These are phyloP conservation scores for Chrysosphaeria jannelii DNA, from an alignment of 2,329 filamentous ascomycete genomes.

Conservation along the genomic window DNA sequence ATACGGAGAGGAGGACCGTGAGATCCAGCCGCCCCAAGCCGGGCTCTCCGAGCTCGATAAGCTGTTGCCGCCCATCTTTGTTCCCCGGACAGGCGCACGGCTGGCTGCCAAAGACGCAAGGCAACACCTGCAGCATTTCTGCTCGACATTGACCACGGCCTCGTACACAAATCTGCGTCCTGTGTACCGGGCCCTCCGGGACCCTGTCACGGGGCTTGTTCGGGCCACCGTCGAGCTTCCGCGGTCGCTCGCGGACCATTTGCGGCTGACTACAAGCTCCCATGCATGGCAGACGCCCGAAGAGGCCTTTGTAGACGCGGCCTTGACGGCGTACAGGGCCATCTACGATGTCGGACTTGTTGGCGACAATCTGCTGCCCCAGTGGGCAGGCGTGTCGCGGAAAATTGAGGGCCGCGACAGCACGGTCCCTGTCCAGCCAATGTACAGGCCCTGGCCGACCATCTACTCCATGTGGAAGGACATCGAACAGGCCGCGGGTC, in stretches of 20 bases:
- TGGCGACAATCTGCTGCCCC: slow-evolving; percentile 49
- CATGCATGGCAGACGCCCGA: slow-evolving; percentile 37
- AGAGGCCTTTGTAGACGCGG: slow-evolving; percentile 50
- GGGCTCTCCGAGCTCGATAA: slow-evolving; percentile 10
- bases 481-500: background rate
- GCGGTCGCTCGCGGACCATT: slow-evolving; percentile 27
- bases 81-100: slow-evolving; percentile 20
- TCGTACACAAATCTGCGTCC: no score
- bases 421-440: slow-evolving; percentile 9
- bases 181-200: background rate
- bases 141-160: slow-evolving; percentile 23
- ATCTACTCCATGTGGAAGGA: slow-evolving; percentile 14
- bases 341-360: slow-evolving; percentile 43
- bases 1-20: slow-evolving; percentile 33
- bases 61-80: slow-evolving; percentile 3
- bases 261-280: slow-evolving; percentile 22
- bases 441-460: slow-evolving; percentile 16
- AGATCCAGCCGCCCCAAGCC: slow-evolving; percentile 15
- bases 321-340: slow-evolving; percentile 46
- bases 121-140: slow-evolving; percentile 60
- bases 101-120: slow-evolving; percentile 46
- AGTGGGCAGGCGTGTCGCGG: slow-evolving; percentile 7
- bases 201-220: slow-evolving; percentile 9
- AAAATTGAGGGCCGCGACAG: slow-evolving; percentile 11
- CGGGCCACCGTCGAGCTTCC: slow-evolving; percentile 40